Conservation (phyloP, 176 grass and related monocot genomes). For the Cenchrus purpureus region DNA sequence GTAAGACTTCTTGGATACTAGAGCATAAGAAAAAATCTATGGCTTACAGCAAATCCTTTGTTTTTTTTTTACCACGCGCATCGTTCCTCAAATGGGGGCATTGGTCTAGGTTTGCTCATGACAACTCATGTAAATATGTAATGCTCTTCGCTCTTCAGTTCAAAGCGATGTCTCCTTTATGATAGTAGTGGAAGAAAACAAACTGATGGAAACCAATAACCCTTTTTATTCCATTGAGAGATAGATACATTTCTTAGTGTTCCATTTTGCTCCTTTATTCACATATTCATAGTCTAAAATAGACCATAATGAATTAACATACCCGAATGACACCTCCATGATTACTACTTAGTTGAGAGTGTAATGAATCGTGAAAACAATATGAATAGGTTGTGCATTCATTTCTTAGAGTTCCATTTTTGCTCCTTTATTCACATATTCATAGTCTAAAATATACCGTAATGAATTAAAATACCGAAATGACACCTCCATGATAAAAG, state of each 20-base stretch:
- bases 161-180: neutral
- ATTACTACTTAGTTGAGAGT: neutral
- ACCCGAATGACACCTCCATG: too few species aligned
- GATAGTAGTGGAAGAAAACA: neutral
- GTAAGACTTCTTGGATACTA: too few species aligned
- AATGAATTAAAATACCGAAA: neutral
- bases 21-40: too few species aligned
- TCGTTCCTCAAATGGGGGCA: too few species aligned
- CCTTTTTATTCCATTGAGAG: neutral
- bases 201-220: neutral
- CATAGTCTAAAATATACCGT: neutral
- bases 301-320: neutral
- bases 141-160: neutral
- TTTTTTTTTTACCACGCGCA: too few species aligned
- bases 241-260: neutral
- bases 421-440: neutral
- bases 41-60: too few species aligned
- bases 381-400: neutral
- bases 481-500: neutral
- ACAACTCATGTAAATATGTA: neutral
- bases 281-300: neutral
- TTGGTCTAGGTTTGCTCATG: neutral
- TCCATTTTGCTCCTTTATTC: neutral
- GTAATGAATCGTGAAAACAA: neutral
- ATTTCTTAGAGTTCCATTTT: neutral